Conservation (phyloP, 2,329 filamentous ascomycete genomes). For the Paecilomyces variotii region DNA sequence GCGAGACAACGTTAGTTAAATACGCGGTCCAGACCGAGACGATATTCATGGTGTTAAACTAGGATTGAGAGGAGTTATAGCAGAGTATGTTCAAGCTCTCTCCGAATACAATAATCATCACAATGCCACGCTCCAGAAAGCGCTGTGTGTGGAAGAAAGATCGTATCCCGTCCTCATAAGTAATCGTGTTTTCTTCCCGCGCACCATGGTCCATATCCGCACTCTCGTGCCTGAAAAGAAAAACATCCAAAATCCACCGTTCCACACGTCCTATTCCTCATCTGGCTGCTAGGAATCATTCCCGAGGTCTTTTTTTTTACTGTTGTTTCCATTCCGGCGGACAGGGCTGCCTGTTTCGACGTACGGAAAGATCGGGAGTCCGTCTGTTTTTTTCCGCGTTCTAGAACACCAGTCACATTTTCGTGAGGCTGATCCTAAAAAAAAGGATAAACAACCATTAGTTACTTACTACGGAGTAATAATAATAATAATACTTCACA, state of each 20-base stretch:
- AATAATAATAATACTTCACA: too few relatives aligned
- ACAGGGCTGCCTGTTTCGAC: not conserved
- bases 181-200: not conserved
- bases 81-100: too few relatives aligned
- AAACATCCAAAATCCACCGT: not conserved
- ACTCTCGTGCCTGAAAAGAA: not conserved
- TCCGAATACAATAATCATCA: too few relatives aligned
- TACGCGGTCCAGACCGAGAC: not conserved
- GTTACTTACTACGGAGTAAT: not conserved
- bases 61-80: not conserved
- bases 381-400: not conserved
- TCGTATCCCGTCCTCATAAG: too few relatives aligned
- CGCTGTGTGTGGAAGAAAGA: too few relatives aligned
- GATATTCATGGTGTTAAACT: not conserved
- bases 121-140: too few relatives aligned
- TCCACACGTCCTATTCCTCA: not conserved
- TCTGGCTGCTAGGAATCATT: not conserved
- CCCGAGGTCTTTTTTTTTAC: not conserved
- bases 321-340: not conserved
- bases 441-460: not conserved
- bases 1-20: not conserved
- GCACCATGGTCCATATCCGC: not conserved
- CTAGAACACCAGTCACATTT: not conserved
- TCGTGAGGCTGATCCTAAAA: not conserved
- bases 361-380: not conserved